Percentiles rank a stretch among this genome's conserved stretches.
Conservation (phyloP, 441 rosid species). For the Populus trichocarpa region DNA sequence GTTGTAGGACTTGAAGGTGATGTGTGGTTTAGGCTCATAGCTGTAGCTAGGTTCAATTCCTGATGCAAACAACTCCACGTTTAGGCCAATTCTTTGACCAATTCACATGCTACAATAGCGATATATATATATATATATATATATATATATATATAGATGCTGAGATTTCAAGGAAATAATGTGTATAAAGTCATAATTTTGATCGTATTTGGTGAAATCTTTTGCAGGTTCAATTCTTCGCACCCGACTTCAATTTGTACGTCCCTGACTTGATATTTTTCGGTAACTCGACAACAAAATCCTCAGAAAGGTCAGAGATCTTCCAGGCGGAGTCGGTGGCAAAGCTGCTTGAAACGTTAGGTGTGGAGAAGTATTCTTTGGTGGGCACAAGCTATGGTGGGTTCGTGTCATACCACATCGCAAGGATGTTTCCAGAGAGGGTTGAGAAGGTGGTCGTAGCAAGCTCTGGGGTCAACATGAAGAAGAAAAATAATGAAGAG, state of each 20-base stretch:
- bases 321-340: constrained; percentile 60
- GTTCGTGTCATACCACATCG: constrained; percentile 70
- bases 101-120: not conserved
- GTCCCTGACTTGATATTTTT: constrained; percentile 79
- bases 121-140: too few species aligned
- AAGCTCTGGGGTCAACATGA: constrained; percentile 69
- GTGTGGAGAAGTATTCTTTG: constrained; percentile 43
- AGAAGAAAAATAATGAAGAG: constrained; percentile 43
- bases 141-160: not conserved
- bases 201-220: not conserved
- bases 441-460: constrained; percentile 81
- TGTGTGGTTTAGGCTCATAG: not conserved
- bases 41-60: not conserved
- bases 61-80: not conserved
- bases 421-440: constrained; percentile 62
- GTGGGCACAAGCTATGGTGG: constrained; percentile 92
- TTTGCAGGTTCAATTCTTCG: constrained; percentile 46
- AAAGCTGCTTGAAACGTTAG: constrained; percentile 48
- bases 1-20: too few species aligned
- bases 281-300: constrained; percentile 57
- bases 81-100: not conserved
- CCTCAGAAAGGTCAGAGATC: constrained; percentile 56
- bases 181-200: not conserved
- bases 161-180: not conserved
- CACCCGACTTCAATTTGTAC: constrained; percentile 45